Conservation (phyloP, 768 basidiomycete species). For the Pilatotrama ljubarskyi region DNA sequence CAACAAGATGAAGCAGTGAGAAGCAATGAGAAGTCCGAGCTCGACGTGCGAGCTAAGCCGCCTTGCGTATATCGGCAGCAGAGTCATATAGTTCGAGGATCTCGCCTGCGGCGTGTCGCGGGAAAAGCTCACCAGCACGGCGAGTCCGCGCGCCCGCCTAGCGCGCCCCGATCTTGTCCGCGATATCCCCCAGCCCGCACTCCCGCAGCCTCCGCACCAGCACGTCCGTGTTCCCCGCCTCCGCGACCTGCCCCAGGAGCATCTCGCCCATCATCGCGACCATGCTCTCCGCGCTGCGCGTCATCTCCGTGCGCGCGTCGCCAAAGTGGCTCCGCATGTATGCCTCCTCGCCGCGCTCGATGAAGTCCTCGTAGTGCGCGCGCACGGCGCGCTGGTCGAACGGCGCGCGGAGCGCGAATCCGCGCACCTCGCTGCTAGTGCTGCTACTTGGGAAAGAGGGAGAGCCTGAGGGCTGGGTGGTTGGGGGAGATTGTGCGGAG, state of each 20-base stretch:
- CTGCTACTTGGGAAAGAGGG: not conserved
- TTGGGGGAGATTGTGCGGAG: not conserved
- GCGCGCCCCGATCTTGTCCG: conserved; percentile 7
- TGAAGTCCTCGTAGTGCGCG: conserved; percentile 7
- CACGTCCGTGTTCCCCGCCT: conserved; percentile 3
- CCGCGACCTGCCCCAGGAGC: conserved; percentile 9
- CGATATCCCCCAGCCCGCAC: not conserved
- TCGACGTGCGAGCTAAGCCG: too few species aligned
- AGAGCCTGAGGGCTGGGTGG: not conserved
- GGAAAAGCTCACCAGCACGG: too few species aligned
- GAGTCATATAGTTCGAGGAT: too few species aligned
- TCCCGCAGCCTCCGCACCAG: conserved; percentile 2
- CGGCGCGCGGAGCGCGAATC: not conserved
- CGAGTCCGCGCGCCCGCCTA: too few species aligned
- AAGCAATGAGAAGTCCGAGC: too few species aligned
- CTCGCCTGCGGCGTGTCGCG: too few species aligned
- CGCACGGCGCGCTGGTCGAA: not conserved
- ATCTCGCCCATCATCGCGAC: conserved; percentile 2
- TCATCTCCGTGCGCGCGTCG: conserved; percentile 3
- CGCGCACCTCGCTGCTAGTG: not conserved
- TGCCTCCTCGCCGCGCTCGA: conserved; percentile 6
- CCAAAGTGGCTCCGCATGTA: conserved; percentile 12
- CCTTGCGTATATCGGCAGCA: too few species aligned
- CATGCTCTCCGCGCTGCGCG: conserved; percentile 2
- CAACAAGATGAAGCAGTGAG: too few species aligned